Evolutionary conservation across 202 grass and related monocot species (phyloP).

Genomic region (Sporobolus alterniflorus): DNA sequence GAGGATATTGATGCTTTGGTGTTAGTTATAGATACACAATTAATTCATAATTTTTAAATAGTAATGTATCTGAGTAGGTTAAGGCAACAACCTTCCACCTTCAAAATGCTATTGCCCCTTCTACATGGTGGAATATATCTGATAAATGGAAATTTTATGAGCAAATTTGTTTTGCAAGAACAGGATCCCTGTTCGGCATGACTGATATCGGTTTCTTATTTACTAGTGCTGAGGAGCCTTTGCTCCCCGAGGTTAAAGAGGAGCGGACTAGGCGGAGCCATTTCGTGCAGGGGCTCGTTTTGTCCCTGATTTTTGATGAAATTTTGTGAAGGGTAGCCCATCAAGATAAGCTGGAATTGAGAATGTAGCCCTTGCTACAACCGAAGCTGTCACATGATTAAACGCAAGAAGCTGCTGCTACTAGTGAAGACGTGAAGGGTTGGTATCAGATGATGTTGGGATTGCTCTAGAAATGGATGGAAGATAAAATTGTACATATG

Average conservation of each 20-base stretch:
- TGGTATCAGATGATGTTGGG: constrained; percentile 25
- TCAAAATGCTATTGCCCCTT: neutral
- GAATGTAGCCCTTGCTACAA: constrained; percentile 35
- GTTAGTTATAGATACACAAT: neutral
- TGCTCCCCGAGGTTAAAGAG: constrained; percentile 71
- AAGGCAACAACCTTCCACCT: constrained; percentile 16
- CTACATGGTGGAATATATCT: neutral
- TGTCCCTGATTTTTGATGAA: constrained; percentile 87
- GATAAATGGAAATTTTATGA: neutral
- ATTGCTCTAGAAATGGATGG: constrained; percentile 17
- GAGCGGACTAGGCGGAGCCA: constrained; percentile 74
- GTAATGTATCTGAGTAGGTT: neutral
- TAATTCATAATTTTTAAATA: neutral
- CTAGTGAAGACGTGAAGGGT: neutral
- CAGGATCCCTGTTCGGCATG: neutral
- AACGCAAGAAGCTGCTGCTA: neutral
- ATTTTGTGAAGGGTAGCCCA: constrained; percentile 45
- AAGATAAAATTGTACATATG: constrained; percentile 55
- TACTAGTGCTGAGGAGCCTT: constrained; percentile 56
- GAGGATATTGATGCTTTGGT: neutral
- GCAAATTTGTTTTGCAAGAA: constrained; percentile 3
- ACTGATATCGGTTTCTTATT: constrained; percentile 16
- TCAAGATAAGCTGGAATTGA: constrained; percentile 3
- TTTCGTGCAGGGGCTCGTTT: constrained; percentile 69
- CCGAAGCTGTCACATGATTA: neutral